Base-by-base conservation (phyloP, 1,284 basidiomycete species). In the Blastosporella zonata region DNA sequence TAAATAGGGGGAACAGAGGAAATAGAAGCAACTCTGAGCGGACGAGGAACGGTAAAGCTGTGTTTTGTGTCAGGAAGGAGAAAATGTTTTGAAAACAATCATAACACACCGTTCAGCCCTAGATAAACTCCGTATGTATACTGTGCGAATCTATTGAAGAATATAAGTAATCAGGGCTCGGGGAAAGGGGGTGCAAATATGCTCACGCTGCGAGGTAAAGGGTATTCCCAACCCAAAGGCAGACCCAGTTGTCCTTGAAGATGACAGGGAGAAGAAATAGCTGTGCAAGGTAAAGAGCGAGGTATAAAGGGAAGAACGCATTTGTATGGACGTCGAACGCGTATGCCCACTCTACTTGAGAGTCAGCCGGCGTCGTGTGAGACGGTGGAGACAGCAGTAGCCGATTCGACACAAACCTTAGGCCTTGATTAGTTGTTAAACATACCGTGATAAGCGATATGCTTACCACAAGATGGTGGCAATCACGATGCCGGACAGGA, bases 321-420 rank as follows among this genome's bases (percentile, higher is more conserved):
- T 97, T 97, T 55, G 89, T 93, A 63, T 95, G 93, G 13, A 97
- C 90, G 67, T 97, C 94, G 61, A 97, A 95, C 12, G 90, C 90
- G 67, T 95, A 97, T 4, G 86, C 88, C 87, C 89, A 93, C 73
- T 94, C 91, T 37, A 94, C 87, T 12, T 71, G 67, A 18, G 87
- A 83, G 59, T 92, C 89, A 5, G 80, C 75, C 0, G 81, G 78
- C 2, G 82, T 80, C 13, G 83, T 82, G 65, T 87, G 85, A 39
- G 87, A 81, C 10, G 88, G 80, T 12, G 86, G 84, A 1, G 86
- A 83, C 36, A 90, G 69, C 17, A 92, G 75, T 0, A 82, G 72
- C 33, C 68, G 77, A 64, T 92, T 93, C 21, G 88, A 79, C 35
- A 86, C 79, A 49, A 87, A 75, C 81, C 84, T 88, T 55, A 43